These are phyloP conservation scores for Sesbania bispinosa DNA, from an alignment of 306 rosid genomes.

Conservation along the genomic window DNA sequence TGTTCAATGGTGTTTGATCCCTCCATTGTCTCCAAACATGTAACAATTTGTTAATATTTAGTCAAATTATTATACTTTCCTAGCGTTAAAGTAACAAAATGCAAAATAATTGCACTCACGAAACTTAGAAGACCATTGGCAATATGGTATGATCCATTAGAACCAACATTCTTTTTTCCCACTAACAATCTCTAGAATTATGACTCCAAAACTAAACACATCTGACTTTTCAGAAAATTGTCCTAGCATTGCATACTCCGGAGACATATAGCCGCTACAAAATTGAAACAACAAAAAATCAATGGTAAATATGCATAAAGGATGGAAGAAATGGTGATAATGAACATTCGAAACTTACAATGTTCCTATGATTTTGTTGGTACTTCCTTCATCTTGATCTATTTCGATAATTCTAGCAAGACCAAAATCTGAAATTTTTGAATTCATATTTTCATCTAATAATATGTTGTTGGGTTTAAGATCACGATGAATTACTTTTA, in stretches of 20 bases:
- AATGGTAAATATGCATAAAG: not conserved
- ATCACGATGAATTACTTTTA: too few relatives aligned
- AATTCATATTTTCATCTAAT: too few relatives aligned
- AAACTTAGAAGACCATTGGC: not conserved
- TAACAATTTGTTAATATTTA: not conserved
- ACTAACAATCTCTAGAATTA: not conserved
- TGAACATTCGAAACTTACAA: not conserved
- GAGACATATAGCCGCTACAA: not conserved
- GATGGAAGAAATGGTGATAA: not conserved
- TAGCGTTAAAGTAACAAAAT: not conserved
- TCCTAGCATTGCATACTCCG: not conserved
- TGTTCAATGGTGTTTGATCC: not conserved
- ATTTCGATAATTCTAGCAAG: too few relatives aligned
- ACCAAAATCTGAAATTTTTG: too few relatives aligned
- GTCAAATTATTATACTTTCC: not conserved
- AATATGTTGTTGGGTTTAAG: not conserved
- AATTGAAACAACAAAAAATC: not conserved
- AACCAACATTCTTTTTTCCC: not conserved
- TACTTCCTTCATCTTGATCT: not conserved
- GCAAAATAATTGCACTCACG: not conserved
- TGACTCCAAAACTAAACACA: not conserved
- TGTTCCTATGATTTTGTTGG: not conserved
- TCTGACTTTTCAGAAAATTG: not conserved
- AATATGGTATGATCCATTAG: not conserved
- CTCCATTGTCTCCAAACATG: constrained; percentile 6